phyloP scores from a whole-genome alignment of 2,329 filamentous ascomycete genomes.

The Fusarium decemcellulare region DNA sequence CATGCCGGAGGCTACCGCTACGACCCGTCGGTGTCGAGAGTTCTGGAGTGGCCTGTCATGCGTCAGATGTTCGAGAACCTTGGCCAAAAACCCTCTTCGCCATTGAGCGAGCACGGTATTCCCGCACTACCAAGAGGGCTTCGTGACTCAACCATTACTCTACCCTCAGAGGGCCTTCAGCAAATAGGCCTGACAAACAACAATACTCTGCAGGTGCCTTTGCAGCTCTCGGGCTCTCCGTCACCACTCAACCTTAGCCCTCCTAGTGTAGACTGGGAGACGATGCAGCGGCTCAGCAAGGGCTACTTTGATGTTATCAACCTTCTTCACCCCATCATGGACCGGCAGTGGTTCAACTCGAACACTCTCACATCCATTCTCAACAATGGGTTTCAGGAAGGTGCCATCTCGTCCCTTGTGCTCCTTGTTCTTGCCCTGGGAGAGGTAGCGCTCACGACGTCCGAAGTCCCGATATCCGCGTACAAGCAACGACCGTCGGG shows the following conservation, averaged over 20 bases:
- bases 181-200: slow-evolving; percentile 31
- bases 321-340: slow-evolving; percentile 70
- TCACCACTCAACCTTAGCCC: slow-evolving; percentile 31
- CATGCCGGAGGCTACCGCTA: slow-evolving; percentile 45
- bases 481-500: slow-evolving; percentile 64
- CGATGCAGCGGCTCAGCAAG: slow-evolving; percentile 65
- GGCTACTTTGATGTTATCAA: slow-evolving; percentile 74
- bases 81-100: slow-evolving; percentile 41
- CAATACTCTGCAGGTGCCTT: slow-evolving; percentile 36
- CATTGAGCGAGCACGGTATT: slow-evolving; percentile 33
- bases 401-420: slow-evolving; percentile 65
- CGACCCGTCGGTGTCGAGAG: slow-evolving; percentile 44
- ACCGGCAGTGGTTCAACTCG: slow-evolving; percentile 67
- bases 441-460: slow-evolving; percentile 68
- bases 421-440: slow-evolving; percentile 72
- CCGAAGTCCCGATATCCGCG: slow-evolving; percentile 60
- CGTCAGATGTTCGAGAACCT: slow-evolving; percentile 45
- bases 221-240: slow-evolving; percentile 37
- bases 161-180: slow-evolving; percentile 44
- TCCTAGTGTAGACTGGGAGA: slow-evolving; percentile 59
- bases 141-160: slow-evolving; percentile 34
- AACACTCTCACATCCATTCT: slow-evolving; percentile 62
- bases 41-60: slow-evolving; percentile 46
- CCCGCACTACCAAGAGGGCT: slow-evolving; percentile 39
- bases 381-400: slow-evolving; percentile 61